Evolutionary conservation across 176 grass and related monocot genomes (phyloP).

Genomic region (Rhynchospora breviuscula): DNA sequence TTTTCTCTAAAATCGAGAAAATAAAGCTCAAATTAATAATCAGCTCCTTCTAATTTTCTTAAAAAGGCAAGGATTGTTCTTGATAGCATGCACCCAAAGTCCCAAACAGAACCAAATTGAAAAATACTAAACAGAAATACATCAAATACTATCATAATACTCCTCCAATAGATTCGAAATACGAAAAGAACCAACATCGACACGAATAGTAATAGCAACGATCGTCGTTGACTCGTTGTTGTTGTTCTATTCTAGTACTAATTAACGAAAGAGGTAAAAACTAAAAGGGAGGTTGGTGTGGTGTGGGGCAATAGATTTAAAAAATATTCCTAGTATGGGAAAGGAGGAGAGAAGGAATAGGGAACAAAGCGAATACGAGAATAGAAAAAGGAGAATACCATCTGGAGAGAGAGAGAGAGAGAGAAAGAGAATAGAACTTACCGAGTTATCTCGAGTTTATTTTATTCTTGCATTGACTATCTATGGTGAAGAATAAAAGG

Average conservation of each 20-base stretch:
- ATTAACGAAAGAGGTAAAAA: background rate
- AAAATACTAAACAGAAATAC: background rate
- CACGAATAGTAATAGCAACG: background rate
- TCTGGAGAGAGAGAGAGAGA: background rate
- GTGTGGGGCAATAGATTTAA: background rate
- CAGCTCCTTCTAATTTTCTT: background rate
- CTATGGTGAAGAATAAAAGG: background rate
- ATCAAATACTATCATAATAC: background rate
- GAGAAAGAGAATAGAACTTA: background rate
- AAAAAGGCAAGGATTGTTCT: background rate
- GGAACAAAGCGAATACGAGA: background rate
- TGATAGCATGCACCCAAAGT: background rate
- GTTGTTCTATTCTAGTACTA: background rate
- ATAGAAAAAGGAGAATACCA: background rate
- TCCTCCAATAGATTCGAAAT: background rate
- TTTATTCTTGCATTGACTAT: slow-evolving; percentile 23
- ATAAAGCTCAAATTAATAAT: background rate
- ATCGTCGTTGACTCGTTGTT: background rate
- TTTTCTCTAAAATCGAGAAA: background rate
- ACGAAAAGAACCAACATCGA: background rate
- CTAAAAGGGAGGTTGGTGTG: background rate
- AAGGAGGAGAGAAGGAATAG: background rate
- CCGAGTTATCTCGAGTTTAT: slow-evolving; percentile 12
- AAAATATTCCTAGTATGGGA: background rate
- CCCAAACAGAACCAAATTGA: background rate